Conservation (phyloP, 768 basidiomycete genomes). For the Mycena latifolia region DNA sequence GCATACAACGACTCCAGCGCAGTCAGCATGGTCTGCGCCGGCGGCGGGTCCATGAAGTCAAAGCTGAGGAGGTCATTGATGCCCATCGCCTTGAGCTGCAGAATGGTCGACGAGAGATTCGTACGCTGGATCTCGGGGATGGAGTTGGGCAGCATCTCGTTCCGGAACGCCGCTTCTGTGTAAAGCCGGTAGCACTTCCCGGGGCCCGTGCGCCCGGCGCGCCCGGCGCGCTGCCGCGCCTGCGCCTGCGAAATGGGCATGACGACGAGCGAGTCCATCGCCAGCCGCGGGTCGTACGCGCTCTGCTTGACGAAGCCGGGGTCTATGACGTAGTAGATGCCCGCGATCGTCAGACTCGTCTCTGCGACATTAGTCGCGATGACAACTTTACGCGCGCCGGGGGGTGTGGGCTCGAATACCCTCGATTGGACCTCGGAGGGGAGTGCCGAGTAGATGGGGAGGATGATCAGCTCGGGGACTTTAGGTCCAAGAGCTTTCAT, state of each 20-base stretch:
- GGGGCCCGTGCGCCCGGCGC: slow-evolving; percentile 97
- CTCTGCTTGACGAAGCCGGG: slow-evolving; percentile 99
- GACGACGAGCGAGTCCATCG: slow-evolving; percentile 98
- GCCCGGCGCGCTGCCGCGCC: slow-evolving; percentile 94
- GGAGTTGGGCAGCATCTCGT: slow-evolving; percentile 98
- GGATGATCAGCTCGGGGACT: slow-evolving; percentile 95
- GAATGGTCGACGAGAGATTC: slow-evolving; percentile 91
- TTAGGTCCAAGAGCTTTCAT: slow-evolving; percentile 99
- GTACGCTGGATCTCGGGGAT: slow-evolving; percentile 98
- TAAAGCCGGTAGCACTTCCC: slow-evolving; percentile 99
- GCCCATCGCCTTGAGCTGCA: slow-evolving; percentile 99
- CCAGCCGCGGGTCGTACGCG: slow-evolving; percentile 95
- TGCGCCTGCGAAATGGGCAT: slow-evolving; percentile 99
- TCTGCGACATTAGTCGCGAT: slow-evolving; percentile 99
- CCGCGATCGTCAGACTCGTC: slow-evolving; percentile 97
- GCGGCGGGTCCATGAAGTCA: slow-evolving; percentile 99
- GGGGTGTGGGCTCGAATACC: slow-evolving; percentile 98
- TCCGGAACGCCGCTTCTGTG: slow-evolving; percentile 97
- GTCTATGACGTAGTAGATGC: slow-evolving; percentile 99
- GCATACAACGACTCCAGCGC: slow-evolving; percentile 96
- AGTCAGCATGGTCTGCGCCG: slow-evolving; percentile 96
- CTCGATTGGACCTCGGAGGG: slow-evolving; percentile 98
- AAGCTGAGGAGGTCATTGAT: slow-evolving; percentile 98
- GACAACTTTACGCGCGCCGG: slow-evolving; percentile 98
- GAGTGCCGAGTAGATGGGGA: slow-evolving; percentile 98